These are phyloP conservation scores for Lophiostoma macrostomum DNA, from an alignment of 495 filamentous ascomycete genomes.

Conservation along the genomic window DNA sequence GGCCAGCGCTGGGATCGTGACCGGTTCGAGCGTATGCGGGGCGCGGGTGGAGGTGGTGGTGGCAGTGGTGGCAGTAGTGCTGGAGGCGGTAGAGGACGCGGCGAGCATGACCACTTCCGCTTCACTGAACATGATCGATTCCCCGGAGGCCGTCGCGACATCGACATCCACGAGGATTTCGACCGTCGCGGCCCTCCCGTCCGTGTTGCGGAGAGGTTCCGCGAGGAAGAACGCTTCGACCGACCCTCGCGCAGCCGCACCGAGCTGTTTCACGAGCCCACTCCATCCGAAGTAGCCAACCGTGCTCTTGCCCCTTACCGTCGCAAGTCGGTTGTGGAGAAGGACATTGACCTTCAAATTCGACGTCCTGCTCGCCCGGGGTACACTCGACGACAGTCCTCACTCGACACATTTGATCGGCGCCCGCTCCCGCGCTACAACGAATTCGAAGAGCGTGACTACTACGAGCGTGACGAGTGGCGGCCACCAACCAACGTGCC, in stretches of 20 bases:
- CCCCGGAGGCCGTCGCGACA: conserved; percentile 33
- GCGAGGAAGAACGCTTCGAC: conserved; percentile 56
- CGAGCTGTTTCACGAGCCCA: conserved; percentile 39
- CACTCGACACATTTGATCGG: conserved; percentile 70
- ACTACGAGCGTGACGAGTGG: conserved; percentile 44
- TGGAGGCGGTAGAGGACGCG: conserved; percentile 23
- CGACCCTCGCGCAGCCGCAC: conserved; percentile 48
- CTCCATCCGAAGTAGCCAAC: conserved; percentile 37
- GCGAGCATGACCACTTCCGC: conserved; percentile 33
- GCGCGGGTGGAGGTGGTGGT: neutral
- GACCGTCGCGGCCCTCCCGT: conserved; percentile 44
- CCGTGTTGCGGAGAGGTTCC: conserved; percentile 49
- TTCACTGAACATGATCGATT: conserved; percentile 41
- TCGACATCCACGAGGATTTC: conserved; percentile 37
- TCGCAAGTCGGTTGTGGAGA: conserved; percentile 39
- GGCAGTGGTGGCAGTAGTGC: neutral
- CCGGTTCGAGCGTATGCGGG: conserved; percentile 38
- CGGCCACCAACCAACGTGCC: conserved; percentile 50
- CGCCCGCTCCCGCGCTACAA: conserved; percentile 51
- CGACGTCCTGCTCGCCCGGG: conserved; percentile 53
- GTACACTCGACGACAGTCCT: conserved; percentile 62
- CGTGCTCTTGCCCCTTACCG: conserved; percentile 43
- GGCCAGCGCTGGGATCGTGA: conserved; percentile 42
- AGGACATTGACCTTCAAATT: conserved; percentile 45
- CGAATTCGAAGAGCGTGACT: conserved; percentile 44